Conservation (phyloP, 371 early-diverging fungal genomes). For the Haplosporangium sp. region DNA sequence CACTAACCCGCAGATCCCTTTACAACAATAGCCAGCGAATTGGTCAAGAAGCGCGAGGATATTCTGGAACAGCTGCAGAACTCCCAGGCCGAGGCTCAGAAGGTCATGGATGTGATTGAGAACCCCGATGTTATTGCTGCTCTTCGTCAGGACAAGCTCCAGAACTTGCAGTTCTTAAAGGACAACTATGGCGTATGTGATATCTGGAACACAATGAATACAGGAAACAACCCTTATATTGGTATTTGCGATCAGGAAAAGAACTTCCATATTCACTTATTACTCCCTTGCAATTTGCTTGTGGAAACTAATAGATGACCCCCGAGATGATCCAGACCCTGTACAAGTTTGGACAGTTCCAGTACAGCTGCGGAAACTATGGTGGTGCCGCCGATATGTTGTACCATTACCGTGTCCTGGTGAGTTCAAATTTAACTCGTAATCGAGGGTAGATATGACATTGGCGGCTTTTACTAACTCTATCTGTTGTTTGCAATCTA, state of each 20-base stretch:
- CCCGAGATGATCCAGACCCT: conserved; percentile 85
- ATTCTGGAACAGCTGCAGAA: conserved; percentile 80
- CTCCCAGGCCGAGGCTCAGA: conserved; percentile 81
- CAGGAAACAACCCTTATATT: not conserved
- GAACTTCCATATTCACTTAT: no score
- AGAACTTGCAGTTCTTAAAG: conserved; percentile 85
- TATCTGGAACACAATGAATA: no score
- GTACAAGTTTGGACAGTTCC: conserved; percentile 90
- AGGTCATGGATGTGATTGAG: conserved; percentile 88
- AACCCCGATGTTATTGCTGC: conserved; percentile 90
- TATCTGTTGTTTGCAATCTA: conserved; percentile 1
- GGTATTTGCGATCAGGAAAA: no score
- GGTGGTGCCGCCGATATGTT: conserved; percentile 91
- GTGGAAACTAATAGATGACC: conserved; percentile 68
- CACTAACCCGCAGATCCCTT: not conserved
- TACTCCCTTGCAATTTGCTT: not conserved
- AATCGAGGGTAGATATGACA: not conserved
- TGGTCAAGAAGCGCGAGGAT: conserved; percentile 77
- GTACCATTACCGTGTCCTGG: conserved; percentile 92
- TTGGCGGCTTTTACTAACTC: not conserved
- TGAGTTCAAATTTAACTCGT: conserved; percentile 34
- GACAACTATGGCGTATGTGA: conserved; percentile 81
- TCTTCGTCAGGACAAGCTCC: conserved; percentile 91
- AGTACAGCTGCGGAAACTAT: conserved; percentile 94
- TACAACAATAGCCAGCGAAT: conserved; percentile 61